Evolutionary conservation across 2,329 filamentous ascomycete genomes (phyloP), one percentile per base, ranked within the genome.

Genomic region (Aspergillus ochraceus): DNA sequence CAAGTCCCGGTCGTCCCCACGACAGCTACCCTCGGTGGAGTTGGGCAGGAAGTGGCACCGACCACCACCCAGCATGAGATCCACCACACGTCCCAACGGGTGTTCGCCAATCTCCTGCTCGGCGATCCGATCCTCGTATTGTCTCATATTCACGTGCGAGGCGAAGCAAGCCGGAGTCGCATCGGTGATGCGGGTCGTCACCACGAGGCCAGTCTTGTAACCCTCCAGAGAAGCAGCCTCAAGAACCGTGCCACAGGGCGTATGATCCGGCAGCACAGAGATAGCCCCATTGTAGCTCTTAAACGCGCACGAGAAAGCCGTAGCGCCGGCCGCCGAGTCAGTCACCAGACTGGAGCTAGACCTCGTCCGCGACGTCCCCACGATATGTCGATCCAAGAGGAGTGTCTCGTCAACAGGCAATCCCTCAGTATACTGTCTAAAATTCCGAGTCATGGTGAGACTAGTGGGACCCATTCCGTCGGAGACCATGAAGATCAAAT

Each of bases 251-350:
- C 94, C 95, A 75, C 95, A 99, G 4, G 95, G 92, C 30, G 87
- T 86, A 66, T 90, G 87, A 75, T 96, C 89, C 0, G 93, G 93
- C 17, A 96, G 82, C 56, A 96, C 90, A 10, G 92, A 90, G 67
- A 99, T 98, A 66, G 95, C 95, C 52, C 92, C 92, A 72, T 99
- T 99, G 80, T 99, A 99, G 75, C 89, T 96, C 85, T 99, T 99
- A 72, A 83, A 79, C 20, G 87, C 94, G 71, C 95, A 99, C 2
- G 91, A 92, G 75, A 99, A 99, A 1, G 95, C 95, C 0, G 95
- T 99, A 3, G 95, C 95, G 42, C 95, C 95, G n/a, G 95, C 95
- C 5, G 95, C 95, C 60, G 91, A 96, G 77, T 99, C 95, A 1
- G 95, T 99, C 55, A 99, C 90, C 61, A 98, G 81, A 59, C 89